These are phyloP conservation scores for Botrytis porri DNA, from an alignment of 2,329 filamentous ascomycete genomes.

Conservation along the genomic window DNA sequence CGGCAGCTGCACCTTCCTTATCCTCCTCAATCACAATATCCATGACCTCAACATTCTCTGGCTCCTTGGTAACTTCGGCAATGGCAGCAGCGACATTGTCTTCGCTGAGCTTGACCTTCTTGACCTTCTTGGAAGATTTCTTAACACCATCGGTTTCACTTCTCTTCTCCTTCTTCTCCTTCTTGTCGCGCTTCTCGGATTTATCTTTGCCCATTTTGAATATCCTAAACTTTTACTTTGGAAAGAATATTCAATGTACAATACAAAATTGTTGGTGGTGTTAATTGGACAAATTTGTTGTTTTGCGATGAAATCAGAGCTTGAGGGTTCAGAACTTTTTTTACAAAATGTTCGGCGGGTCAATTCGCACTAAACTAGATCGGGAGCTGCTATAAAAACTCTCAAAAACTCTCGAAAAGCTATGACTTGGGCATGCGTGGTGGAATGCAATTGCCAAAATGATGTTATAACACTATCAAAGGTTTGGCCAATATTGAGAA, in stretches of 20 bases:
- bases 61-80: slow-evolving; percentile 62
- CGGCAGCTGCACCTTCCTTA: slow-evolving; percentile 42
- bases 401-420: neutral
- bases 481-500: neutral
- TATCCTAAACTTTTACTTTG: slow-evolving; percentile 15
- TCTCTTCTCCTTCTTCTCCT: slow-evolving; percentile 70
- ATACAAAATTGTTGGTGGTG: slow-evolving; percentile 11
- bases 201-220: slow-evolving; percentile 37
- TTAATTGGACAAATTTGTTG: slow-evolving; percentile 16
- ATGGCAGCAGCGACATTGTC: slow-evolving; percentile 57
- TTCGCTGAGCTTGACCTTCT: slow-evolving; percentile 42
- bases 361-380: slow-evolving; percentile 24
- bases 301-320: slow-evolving; percentile 17
- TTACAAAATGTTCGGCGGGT: slow-evolving; percentile 22
- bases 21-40: slow-evolving; percentile 41
- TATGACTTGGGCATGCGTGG: neutral
- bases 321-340: slow-evolving; percentile 21
- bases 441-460: neutral
- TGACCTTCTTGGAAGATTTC: slow-evolving; percentile 42
- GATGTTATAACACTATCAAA: neutral
- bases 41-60: slow-evolving; percentile 44
- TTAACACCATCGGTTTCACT: slow-evolving; percentile 45
- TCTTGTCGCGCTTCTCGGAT: slow-evolving; percentile 42
- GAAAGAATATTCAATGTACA: neutral
- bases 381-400: slow-evolving; percentile 16